Conservation (phyloP, 345 rosid genomes). For the Limnanthes douglasii region DNA sequence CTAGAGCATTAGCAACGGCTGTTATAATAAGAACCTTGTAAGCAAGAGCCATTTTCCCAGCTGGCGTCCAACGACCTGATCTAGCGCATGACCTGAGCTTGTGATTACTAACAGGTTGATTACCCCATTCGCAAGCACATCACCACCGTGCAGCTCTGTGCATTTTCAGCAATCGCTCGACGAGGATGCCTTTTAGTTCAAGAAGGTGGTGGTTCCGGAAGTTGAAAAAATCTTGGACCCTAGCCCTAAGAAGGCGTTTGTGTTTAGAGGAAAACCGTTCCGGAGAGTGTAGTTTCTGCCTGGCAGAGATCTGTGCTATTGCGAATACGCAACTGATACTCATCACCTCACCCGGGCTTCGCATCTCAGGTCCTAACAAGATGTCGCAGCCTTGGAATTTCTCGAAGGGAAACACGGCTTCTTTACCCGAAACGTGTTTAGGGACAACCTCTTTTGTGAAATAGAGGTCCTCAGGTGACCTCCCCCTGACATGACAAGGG, state of each 20-base stretch:
- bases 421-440: conserved; percentile 71
- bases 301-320: conserved; percentile 89
- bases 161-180: conserved; percentile 74
- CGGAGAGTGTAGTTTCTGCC: conserved; percentile 72
- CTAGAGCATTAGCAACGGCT: conserved; percentile 81
- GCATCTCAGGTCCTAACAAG: conserved; percentile 91
- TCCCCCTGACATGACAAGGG: conserved; percentile 91
- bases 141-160: conserved; percentile 98
- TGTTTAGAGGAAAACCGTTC: conserved; percentile 82
- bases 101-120: conserved; percentile 89
- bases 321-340: conserved; percentile 76
- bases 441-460: conserved; percentile 81
- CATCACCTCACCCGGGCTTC: conserved; percentile 96
- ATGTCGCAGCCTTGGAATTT: conserved; percentile 95
- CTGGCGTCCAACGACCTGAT: conserved; percentile 71
- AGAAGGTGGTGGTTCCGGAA: conserved; percentile 89
- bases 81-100: conserved; percentile 72
- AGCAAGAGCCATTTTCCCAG: conserved; percentile 87
- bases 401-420: conserved; percentile 93
- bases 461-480: conserved; percentile 45
- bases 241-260: conserved; percentile 50
- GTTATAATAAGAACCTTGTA: conserved; percentile 88
- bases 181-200: conserved; percentile 54
- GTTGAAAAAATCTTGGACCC: conserved; percentile 72
- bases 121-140: conserved; percentile 84